A percentile compares a stretch with the other conserved stretches of the same genome.
Evolutionary conservation across 768 basidiomycete genomes (phyloP).

Genomic region (Pleurotus pulmonarius): DNA sequence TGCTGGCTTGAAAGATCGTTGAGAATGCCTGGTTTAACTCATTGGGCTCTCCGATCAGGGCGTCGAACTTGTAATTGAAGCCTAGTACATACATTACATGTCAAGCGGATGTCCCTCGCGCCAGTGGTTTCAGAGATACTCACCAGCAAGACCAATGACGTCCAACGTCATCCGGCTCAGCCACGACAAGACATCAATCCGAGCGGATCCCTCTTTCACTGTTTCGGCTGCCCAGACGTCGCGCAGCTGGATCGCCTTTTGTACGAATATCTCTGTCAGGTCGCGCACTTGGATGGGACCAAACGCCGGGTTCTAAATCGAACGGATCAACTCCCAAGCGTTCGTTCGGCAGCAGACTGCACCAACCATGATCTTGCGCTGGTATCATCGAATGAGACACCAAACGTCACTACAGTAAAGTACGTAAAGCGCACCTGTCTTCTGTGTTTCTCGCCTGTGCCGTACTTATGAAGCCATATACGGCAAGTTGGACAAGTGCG

Average conservation of each 20-base stretch:
- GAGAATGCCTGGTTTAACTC: slow-evolving; percentile 42
- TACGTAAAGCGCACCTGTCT: slow-evolving; percentile 11
- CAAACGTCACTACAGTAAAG: background rate
- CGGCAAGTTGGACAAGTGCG: too few species aligned
- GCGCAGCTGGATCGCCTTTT: slow-evolving; percentile 33
- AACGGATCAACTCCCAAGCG: background rate
- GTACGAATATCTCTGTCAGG: slow-evolving; percentile 35
- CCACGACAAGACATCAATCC: slow-evolving; percentile 47
- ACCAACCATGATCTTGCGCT: slow-evolving; percentile 22
- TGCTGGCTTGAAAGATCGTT: slow-evolving; percentile 36
- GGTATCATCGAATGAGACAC: background rate
- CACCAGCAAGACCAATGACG: slow-evolving; percentile 54
- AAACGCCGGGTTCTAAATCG: slow-evolving; percentile 40
- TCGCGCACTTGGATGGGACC: slow-evolving; percentile 41
- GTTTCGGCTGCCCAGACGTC: slow-evolving; percentile 27
- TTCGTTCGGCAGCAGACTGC: background rate
- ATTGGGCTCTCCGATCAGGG: slow-evolving; percentile 22
- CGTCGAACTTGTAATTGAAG: slow-evolving; percentile 17
- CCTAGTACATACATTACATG: background rate
- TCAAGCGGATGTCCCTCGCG: too few species aligned
- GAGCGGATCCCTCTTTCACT: slow-evolving; percentile 9
- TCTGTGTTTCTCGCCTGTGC: slow-evolving; percentile 15
- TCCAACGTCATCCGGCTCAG: slow-evolving; percentile 54
- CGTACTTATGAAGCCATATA: too few species aligned
- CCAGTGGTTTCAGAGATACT: slow-evolving; percentile 31